Percentiles rank a stretch among this genome's conserved stretches.
phyloP scores from a whole-genome alignment of 2,329 filamentous ascomycete species.

The Septoria petroselini region DNA sequence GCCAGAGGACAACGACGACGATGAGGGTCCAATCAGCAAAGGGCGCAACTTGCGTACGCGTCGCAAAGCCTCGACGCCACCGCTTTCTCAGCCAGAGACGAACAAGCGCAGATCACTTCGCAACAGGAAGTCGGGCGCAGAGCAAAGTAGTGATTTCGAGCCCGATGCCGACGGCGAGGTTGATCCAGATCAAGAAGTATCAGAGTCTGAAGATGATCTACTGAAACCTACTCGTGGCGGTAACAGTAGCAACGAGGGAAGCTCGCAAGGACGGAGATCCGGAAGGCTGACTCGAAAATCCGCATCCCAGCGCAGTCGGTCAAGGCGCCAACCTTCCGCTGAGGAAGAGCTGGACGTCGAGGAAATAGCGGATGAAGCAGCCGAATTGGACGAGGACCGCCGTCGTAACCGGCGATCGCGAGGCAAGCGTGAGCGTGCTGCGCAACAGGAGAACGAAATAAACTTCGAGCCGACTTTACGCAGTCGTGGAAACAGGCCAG shows the following conservation, averaged over 20 bases:
- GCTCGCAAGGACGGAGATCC: slow-evolving; percentile 45
- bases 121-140: slow-evolving; percentile 43
- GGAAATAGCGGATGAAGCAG: slow-evolving; percentile 55
- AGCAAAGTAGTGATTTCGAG: slow-evolving; percentile 64
- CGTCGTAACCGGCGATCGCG: slow-evolving; percentile 40
- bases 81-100: slow-evolving; percentile 36
- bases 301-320: slow-evolving; percentile 47
- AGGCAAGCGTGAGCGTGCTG: slow-evolving; percentile 34
- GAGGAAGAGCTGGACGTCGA: slow-evolving; percentile 47
- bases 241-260: slow-evolving; percentile 46
- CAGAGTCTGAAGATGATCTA: slow-evolving; percentile 48
- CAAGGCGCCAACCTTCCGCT: slow-evolving; percentile 45
- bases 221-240: slow-evolving; percentile 46
- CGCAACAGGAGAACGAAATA: slow-evolving; percentile 29
- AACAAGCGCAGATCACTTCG: slow-evolving; percentile 43
- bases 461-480: slow-evolving; percentile 49
- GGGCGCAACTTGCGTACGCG: slow-evolving; percentile 41
- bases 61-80: slow-evolving; percentile 34
- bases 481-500: slow-evolving; percentile 68
- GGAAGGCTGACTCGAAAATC: slow-evolving; percentile 50
- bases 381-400: slow-evolving; percentile 56
- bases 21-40: slow-evolving; percentile 52
- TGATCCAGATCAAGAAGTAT: slow-evolving; percentile 53
- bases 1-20: slow-evolving; percentile 54
- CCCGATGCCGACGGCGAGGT: slow-evolving; percentile 57